phyloP scores from a whole-genome alignment of 805 yeast species.

The Kuraishia floccosa region DNA sequence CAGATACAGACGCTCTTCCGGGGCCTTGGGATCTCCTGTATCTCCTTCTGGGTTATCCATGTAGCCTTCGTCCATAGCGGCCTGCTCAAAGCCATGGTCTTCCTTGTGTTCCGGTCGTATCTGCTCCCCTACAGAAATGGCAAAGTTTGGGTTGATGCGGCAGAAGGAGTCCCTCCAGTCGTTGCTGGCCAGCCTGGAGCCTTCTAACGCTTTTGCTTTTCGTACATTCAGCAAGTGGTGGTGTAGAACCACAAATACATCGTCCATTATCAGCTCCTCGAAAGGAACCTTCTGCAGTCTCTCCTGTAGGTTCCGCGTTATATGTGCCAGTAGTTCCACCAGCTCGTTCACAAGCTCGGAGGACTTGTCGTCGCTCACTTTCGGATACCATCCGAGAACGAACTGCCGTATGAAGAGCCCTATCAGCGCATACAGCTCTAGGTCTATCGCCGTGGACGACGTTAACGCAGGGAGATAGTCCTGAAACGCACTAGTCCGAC shows the following conservation, averaged over 20 bases:
- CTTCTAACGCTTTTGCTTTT: not conserved
- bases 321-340: conserved; percentile 23
- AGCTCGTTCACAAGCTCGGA: conserved; percentile 27
- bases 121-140: too few relatives aligned
- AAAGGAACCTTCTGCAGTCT: conserved; percentile 20
- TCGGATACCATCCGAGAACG: conserved; percentile 32
- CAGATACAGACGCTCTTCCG: conserved; percentile 22
- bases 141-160: too few relatives aligned
- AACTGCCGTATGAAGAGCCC: conserved; percentile 36
- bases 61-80: not conserved
- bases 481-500: conserved; percentile 1
- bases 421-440: conserved; percentile 31
- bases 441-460: conserved; percentile 25
- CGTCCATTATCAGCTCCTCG: conserved; percentile 27
- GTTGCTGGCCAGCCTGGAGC: not conserved
- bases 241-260: conserved; percentile 28
- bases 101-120: too few relatives aligned
- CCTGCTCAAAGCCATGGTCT: too few relatives aligned
- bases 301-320: conserved; percentile 25
- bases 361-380: conserved; percentile 21
- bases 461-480: conserved; percentile 25
- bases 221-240: too few relatives aligned
- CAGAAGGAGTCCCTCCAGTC: not conserved
- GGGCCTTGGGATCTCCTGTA: not conserved
- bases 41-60: conserved; percentile 7